phyloP scores from a whole-genome alignment of 129 eudicot species.

The Tagetes erecta region DNA sequence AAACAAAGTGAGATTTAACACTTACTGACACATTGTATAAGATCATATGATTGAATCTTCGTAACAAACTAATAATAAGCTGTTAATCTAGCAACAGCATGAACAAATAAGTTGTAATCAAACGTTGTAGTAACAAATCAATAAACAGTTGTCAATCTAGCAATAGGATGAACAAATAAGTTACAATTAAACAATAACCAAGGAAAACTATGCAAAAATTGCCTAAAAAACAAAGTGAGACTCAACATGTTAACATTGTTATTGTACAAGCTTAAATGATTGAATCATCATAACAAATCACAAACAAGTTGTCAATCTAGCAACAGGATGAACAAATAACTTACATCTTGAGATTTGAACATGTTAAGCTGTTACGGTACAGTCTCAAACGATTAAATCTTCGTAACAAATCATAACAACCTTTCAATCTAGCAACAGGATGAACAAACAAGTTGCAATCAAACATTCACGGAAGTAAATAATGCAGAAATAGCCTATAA shows the following conservation, averaged over 20 bases:
- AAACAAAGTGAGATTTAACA: constrained; percentile 12
- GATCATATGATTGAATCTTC: constrained; percentile 5
- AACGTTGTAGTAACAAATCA: neutral
- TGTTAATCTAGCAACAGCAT: too few relatives aligned
- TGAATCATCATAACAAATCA: too few relatives aligned
- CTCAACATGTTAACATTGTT: too few relatives aligned
- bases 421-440: neutral
- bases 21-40: neutral
- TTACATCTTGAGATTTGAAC: too few relatives aligned
- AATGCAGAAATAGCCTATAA: too few relatives aligned
- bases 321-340: too few relatives aligned
- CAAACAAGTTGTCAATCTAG: too few relatives aligned
- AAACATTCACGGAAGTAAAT: constrained; percentile 1
- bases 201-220: neutral
- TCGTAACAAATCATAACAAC: neutral
- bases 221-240: too few relatives aligned
- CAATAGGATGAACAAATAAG: neutral
- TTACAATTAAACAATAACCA: constrained; percentile 10
- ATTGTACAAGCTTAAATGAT: too few relatives aligned
- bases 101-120: too few relatives aligned
- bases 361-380: too few relatives aligned
- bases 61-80: neutral
- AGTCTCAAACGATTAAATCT: neutral
- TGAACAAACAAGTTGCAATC: constrained; percentile 16
- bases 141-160: neutral